These are phyloP conservation scores for Paramecium sexaurelia DNA, from an alignment of 73 alveolate genomes.

Conservation along the genomic window DNA sequence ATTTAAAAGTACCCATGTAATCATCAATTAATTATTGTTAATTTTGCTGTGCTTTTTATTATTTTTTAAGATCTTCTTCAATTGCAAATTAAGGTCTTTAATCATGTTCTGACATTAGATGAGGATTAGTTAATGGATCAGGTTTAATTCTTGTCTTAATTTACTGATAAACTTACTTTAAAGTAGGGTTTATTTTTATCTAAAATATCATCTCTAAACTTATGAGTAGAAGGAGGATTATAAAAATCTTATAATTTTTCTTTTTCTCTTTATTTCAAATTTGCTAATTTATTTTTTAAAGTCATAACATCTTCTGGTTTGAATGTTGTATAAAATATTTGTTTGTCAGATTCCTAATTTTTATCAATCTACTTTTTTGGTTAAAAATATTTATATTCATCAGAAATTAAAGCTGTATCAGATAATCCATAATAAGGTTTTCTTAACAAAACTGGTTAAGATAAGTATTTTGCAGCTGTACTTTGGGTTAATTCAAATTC, in stretches of 20 bases:
- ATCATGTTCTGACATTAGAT: slow-evolving; percentile 59
- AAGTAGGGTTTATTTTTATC: neutral
- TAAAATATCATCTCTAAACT: slow-evolving; percentile 18
- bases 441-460: neutral
- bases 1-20: slow-evolving; percentile 32
- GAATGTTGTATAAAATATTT: slow-evolving; percentile 19
- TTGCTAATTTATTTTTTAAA: slow-evolving; percentile 31
- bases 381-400: neutral
- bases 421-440: slow-evolving; percentile 40
- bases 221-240: slow-evolving; percentile 39
- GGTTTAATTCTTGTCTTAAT: slow-evolving; percentile 53
- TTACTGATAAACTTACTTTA: neutral
- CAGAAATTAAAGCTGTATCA: neutral
- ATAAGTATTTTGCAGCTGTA: neutral
- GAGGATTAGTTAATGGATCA: slow-evolving; percentile 48
- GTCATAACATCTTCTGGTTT: slow-evolving; percentile 44
- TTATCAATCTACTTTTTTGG: neutral
- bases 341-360: neutral
- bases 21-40: slow-evolving; percentile 33
- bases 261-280: slow-evolving; percentile 35
- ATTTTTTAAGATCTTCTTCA: neutral
- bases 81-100: slow-evolving; percentile 50
- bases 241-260: slow-evolving; percentile 22
- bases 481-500: neutral
- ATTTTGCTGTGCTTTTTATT: neutral